phyloP scores from a whole-genome alignment of 164 flowering plant species.

The Tetrastigma voinierianum region DNA sequence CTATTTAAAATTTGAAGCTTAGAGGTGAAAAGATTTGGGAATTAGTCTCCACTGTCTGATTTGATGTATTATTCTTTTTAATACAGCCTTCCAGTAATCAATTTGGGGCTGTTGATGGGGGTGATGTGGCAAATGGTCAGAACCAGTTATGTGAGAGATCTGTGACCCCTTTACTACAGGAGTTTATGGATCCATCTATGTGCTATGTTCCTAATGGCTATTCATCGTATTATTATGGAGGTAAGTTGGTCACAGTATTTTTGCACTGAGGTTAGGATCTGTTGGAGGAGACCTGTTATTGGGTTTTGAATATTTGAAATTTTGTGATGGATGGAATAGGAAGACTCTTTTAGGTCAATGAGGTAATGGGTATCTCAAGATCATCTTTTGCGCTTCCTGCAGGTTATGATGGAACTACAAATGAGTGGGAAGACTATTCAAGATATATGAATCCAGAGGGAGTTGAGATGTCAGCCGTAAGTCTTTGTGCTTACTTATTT shows the following conservation, averaged over 20 bases:
- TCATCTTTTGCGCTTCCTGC: neutral
- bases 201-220: slow-evolving; percentile 36
- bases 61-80: neutral
- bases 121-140: slow-evolving; percentile 39
- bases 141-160: slow-evolving; percentile 43
- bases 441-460: slow-evolving; percentile 57
- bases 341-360: no score
- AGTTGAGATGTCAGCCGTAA: slow-evolving; percentile 65
- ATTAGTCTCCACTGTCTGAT: no score
- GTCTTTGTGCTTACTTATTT: slow-evolving; percentile 13
- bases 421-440: slow-evolving; percentile 62
- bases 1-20: no score
- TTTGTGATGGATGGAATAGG: no score
- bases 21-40: no score
- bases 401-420: slow-evolving; percentile 60
- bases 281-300: neutral
- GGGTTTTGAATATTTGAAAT: no score
- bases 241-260: slow-evolving; percentile 12
- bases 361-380: no score
- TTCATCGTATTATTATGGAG: slow-evolving; percentile 40
- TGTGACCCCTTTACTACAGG: slow-evolving; percentile 30
- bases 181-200: slow-evolving; percentile 34
- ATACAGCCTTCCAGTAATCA: slow-evolving; percentile 37
- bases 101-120: slow-evolving; percentile 41
- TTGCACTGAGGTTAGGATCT: no score